phyloP scores from a whole-genome alignment of 805 yeast genomes.

The Nakazawaea sp. region DNA sequence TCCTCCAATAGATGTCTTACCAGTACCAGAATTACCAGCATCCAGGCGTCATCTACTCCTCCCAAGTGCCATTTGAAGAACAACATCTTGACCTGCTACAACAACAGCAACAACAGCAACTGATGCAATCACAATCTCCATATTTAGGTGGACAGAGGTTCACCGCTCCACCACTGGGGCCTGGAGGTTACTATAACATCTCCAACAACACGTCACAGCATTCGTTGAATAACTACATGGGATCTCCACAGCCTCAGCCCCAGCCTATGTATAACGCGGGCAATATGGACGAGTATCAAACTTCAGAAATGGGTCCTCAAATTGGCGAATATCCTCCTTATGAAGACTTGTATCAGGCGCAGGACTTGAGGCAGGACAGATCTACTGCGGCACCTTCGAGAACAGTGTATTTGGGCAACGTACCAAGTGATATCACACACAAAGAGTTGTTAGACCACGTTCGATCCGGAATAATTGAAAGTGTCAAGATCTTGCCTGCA shows the following conservation, averaged over 20 bases:
- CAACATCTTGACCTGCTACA: no score
- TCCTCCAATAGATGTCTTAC: constrained; percentile 3
- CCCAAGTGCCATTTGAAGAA: neutral
- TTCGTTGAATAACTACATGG: neutral
- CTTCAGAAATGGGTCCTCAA: neutral
- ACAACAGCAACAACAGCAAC: constrained; percentile 2
- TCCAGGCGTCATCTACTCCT: constrained; percentile 2
- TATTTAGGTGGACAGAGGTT: neutral
- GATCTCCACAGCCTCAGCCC: neutral
- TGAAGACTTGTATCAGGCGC: constrained; percentile 3
- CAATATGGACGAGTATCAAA: neutral
- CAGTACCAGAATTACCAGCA: constrained; percentile 4
- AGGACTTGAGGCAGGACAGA: constrained; percentile 1
- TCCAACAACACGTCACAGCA: neutral
- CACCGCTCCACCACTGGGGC: neutral
- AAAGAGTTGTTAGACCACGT: constrained; percentile 85
- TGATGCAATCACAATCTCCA: neutral
- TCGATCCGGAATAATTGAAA: constrained; percentile 84
- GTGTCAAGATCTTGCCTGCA: constrained; percentile 67
- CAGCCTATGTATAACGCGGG: neutral
- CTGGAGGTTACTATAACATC: neutral
- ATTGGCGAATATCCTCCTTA: constrained; percentile 2
- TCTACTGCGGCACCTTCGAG: constrained; percentile 54
- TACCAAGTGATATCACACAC: constrained; percentile 75
- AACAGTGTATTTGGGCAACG: constrained; percentile 85